Conservation (phyloP, 345 rosid species). For the Aurinia saxatilis region DNA sequence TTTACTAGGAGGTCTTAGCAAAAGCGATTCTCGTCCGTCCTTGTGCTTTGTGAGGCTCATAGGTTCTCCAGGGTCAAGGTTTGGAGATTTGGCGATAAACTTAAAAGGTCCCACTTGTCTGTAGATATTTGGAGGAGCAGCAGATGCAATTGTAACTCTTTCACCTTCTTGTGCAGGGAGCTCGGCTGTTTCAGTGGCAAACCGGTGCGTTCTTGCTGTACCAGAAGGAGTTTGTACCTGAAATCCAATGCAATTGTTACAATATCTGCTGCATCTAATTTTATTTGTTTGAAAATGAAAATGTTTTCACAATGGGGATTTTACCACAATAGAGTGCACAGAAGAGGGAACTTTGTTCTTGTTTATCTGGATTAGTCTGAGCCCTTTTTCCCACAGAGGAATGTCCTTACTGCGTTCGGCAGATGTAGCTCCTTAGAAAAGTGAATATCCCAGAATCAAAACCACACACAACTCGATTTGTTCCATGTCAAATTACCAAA, state of each 20-base stretch:
- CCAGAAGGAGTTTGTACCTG: constrained; percentile 91
- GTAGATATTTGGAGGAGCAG: constrained; percentile 68
- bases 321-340: constrained; percentile 92
- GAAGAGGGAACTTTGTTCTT: constrained; percentile 69
- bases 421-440: constrained; percentile 98
- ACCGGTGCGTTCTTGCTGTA: constrained; percentile 71
- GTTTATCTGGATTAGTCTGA: constrained; percentile 62
- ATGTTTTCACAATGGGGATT: neutral
- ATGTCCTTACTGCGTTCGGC: constrained; percentile 99
- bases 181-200: constrained; percentile 87
- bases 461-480: constrained; percentile 36
- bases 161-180: constrained; percentile 97
- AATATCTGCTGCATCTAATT: neutral
- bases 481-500: neutral
- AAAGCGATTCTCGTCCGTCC: constrained; percentile 56
- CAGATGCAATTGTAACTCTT: constrained; percentile 83
- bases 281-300: neutral
- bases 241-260: constrained; percentile 12
- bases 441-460: constrained; percentile 95
- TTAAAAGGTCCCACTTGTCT: constrained; percentile 80
- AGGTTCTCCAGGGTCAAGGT: constrained; percentile 79
- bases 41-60: constrained; percentile 84
- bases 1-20: constrained; percentile 69
- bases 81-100: constrained; percentile 70
- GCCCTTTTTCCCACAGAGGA: constrained; percentile 90